Evolutionary conservation across 768 basidiomycete species (phyloP).

Genomic region (Leccinum subgranulosum): DNA sequence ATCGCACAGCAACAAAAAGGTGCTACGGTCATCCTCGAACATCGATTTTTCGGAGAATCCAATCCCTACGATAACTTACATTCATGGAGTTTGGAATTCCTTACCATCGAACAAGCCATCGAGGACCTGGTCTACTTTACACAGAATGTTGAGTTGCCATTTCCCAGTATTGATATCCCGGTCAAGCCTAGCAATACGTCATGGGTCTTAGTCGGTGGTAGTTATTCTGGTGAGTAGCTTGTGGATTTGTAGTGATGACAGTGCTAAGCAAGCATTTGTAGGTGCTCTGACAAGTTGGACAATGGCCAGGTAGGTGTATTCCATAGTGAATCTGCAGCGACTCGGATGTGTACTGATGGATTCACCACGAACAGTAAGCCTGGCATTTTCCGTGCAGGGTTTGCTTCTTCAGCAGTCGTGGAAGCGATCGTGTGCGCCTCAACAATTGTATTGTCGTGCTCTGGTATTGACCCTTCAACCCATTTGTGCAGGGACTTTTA

Average conservation of each 20-base stretch:
- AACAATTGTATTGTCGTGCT: background rate
- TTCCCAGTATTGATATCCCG: conserved; percentile 55
- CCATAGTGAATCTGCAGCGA: background rate
- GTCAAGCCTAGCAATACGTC: conserved; percentile 51
- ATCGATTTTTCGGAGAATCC: conserved; percentile 74
- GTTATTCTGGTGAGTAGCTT: conserved; percentile 33
- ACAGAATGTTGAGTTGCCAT: conserved; percentile 60
- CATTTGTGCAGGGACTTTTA: conserved; percentile 19
- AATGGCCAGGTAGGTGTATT: conserved; percentile 56
- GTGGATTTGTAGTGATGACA: background rate
- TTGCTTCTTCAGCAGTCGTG: conserved; percentile 46
- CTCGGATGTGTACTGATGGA: background rate
- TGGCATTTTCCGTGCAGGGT: conserved; percentile 39
- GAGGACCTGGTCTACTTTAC: conserved; percentile 72
- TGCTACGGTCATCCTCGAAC: conserved; percentile 62
- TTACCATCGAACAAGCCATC: conserved; percentile 73
- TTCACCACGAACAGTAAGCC: conserved; percentile 32
- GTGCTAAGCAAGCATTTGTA: background rate
- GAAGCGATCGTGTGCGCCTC: conserved; percentile 39
- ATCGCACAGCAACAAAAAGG: conserved; percentile 67
- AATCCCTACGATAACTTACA: conserved; percentile 64
- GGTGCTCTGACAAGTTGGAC: conserved; percentile 57
- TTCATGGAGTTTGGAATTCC: conserved; percentile 51
- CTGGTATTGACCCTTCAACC: background rate
- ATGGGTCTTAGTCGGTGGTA: conserved; percentile 43